Percentiles rank a stretch among this genome's conserved stretches.
Evolutionary conservation across 176 grass and related monocot genomes (phyloP).

Genomic region (Avena atlantica): DNA sequence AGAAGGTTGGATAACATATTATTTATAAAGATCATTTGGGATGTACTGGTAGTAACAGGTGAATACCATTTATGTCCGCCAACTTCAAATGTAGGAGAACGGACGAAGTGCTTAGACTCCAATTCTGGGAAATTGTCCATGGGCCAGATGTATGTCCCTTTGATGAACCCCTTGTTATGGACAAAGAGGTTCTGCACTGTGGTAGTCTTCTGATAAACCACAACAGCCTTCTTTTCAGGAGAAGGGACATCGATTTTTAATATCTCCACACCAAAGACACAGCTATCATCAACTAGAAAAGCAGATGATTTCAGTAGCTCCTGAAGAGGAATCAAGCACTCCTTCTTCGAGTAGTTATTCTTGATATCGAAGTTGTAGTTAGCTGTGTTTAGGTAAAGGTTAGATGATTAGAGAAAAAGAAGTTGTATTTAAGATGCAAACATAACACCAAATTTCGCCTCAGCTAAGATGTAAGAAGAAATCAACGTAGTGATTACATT

Average conservation of each 20-base stretch:
- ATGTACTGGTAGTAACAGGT: not conserved
- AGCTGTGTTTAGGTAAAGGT: not conserved
- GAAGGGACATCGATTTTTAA: conserved; percentile 10
- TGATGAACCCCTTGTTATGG: conserved; percentile 41
- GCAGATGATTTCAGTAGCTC: conserved; percentile 34
- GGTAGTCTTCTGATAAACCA: conserved; percentile 11
- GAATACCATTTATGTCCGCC: conserved; percentile 29
- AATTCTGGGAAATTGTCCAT: conserved; percentile 20
- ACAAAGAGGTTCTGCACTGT: conserved; percentile 34
- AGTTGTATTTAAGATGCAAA: conserved; percentile 4
- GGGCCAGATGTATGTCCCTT: conserved; percentile 47
- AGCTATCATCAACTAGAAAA: conserved; percentile 44
- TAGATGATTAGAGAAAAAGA: not conserved
- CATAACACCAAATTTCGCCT: not conserved
- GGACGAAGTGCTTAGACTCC: not conserved
- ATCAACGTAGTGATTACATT: not conserved
- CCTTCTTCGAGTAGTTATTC: not conserved
- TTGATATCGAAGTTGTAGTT: conserved; percentile 10
- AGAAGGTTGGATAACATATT: not conserved
- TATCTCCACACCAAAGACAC: conserved; percentile 45
- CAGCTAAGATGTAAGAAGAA: not conserved
- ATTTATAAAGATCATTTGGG: not conserved
- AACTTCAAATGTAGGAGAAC: conserved; percentile 35
- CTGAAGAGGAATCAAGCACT: conserved; percentile 28
- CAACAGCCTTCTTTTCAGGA: conserved; percentile 11